phyloP scores from a whole-genome alignment of 2,329 filamentous ascomycete species.

The Annulohypoxylon truncatum region DNA sequence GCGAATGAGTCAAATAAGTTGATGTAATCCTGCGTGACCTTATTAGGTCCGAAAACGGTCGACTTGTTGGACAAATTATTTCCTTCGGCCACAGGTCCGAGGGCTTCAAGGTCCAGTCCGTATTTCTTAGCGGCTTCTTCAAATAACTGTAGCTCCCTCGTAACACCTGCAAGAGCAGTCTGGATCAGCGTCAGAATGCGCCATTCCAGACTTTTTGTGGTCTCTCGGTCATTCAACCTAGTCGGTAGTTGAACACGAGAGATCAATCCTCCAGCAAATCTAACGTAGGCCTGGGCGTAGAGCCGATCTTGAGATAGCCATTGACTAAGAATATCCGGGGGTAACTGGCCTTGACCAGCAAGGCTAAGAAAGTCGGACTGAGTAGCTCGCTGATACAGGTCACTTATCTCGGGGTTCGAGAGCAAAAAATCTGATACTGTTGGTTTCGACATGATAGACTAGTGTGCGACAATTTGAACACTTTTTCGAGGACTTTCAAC shows the following conservation, averaged over 20 bases:
- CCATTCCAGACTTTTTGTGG: slow-evolving; percentile 42
- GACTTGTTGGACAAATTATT: slow-evolving; percentile 22
- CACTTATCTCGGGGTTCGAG: slow-evolving; percentile 35
- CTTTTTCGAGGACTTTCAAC: neutral
- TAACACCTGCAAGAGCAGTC: slow-evolving; percentile 45
- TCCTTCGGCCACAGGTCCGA: slow-evolving; percentile 29
- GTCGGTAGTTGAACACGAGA: slow-evolving; percentile 46
- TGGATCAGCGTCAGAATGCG: slow-evolving; percentile 46
- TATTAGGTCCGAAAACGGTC: slow-evolving; percentile 41
- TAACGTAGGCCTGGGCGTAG: slow-evolving; percentile 49
- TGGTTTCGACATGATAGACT: slow-evolving; percentile 33
- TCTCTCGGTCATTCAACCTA: slow-evolving; percentile 13
- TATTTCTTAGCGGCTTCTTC: slow-evolving; percentile 45
- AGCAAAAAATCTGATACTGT: slow-evolving; percentile 42
- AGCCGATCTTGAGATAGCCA: slow-evolving; percentile 51
- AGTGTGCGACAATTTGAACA: neutral
- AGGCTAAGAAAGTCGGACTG: slow-evolving; percentile 44
- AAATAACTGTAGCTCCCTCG: slow-evolving; percentile 48
- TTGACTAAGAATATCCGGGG: slow-evolving; percentile 40
- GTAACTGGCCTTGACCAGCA: slow-evolving; percentile 47
- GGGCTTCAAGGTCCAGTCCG: slow-evolving; percentile 42
- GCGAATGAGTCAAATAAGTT: slow-evolving; percentile 49
- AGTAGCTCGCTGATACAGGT: slow-evolving; percentile 47
- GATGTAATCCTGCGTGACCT: slow-evolving; percentile 45
- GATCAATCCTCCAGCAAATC: slow-evolving; percentile 49